A percentile compares a stretch with the other conserved stretches of the same genome.
Conservation (phyloP, 2,329 filamentous ascomycete genomes). For the Colletotrichum endophyticum region DNA sequence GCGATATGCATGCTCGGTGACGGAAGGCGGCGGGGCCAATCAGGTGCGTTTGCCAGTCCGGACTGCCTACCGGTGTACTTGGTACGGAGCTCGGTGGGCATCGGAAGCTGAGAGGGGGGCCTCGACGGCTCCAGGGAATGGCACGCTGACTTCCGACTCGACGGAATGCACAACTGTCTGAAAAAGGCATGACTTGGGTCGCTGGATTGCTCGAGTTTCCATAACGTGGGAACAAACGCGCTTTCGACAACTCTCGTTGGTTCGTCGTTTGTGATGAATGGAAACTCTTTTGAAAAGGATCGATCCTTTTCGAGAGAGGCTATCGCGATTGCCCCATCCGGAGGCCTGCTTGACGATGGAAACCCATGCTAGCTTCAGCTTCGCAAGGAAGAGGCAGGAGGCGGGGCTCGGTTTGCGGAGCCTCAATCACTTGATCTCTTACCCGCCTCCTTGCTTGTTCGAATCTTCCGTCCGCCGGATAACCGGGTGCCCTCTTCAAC, state of each 20-base stretch:
- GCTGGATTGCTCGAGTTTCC: conserved; percentile 10
- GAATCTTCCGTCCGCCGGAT: not conserved
- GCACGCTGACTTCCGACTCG: not conserved
- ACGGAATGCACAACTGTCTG: conserved; percentile 3
- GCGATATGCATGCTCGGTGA: conserved; percentile 2
- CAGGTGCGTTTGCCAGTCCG: not conserved
- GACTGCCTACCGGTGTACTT: not conserved
- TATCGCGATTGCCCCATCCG: not conserved
- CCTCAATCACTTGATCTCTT: not conserved
- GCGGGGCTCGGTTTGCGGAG: not conserved
- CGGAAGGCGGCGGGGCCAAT: not conserved
- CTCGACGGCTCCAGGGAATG: conserved; percentile 17
- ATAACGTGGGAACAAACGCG: conserved; percentile 9
- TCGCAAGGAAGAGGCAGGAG: not conserved
- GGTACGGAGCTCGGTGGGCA: not conserved
- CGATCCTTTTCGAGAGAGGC: not conserved
- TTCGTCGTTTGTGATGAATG: not conserved
- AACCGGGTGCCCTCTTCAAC: not conserved
- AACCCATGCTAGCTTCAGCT: not conserved
- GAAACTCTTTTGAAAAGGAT: not conserved
- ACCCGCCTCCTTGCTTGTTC: not conserved
- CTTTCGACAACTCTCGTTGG: conserved; percentile 6
- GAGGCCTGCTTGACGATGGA: not conserved
- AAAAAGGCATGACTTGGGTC: conserved; percentile 8
- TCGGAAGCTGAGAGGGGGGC: conserved; percentile 5